Evolutionary conservation across 2,329 filamentous ascomycete species (phyloP).

Genomic region (Fusarium burgessii): DNA sequence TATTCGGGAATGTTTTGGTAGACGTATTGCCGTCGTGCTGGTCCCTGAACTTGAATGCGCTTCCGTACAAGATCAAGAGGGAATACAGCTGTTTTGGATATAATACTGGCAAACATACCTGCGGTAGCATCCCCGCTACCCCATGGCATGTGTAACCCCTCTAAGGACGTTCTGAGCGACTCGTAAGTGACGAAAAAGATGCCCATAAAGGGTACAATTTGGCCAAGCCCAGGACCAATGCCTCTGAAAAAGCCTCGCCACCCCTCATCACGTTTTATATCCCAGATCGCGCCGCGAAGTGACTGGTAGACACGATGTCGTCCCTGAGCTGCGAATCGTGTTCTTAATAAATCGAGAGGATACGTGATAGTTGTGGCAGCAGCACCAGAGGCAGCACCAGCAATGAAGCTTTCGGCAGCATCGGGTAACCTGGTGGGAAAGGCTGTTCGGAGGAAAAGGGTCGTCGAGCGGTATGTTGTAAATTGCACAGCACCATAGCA

Average conservation of each 20-base stretch:
- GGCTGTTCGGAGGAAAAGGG: conserved; percentile 71
- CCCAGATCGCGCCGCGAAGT: conserved; percentile 73
- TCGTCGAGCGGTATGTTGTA: conserved; percentile 82
- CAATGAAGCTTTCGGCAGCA: conserved; percentile 81
- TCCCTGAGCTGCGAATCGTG: conserved; percentile 96
- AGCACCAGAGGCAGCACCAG: conserved; percentile 85
- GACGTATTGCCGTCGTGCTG: conserved; percentile 81
- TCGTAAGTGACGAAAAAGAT: conserved; percentile 95
- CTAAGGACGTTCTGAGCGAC: conserved; percentile 71
- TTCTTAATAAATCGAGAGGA: conserved; percentile 91
- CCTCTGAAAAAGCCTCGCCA: conserved; percentile 87
- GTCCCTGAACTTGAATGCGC: conserved; percentile 93
- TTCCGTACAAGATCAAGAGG: conserved; percentile 94
- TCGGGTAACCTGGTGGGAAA: conserved; percentile 65
- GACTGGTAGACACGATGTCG: conserved; percentile 81
- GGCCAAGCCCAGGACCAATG: conserved; percentile 80
- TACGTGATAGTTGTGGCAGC: conserved; percentile 87
- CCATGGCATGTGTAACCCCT: conserved; percentile 69
- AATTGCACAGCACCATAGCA: conserved; percentile 93
- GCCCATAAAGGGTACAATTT: conserved; percentile 97
- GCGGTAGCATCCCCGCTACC: conserved; percentile 87
- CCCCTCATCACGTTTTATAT: conserved; percentile 83
- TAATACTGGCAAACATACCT: conserved; percentile 80
- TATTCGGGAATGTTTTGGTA: conserved; percentile 92
- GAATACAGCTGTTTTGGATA: conserved; percentile 91